These are phyloP conservation scores for Saccharomycopsis babjevae DNA, from an alignment of 805 yeast species.

Conservation along the genomic window DNA sequence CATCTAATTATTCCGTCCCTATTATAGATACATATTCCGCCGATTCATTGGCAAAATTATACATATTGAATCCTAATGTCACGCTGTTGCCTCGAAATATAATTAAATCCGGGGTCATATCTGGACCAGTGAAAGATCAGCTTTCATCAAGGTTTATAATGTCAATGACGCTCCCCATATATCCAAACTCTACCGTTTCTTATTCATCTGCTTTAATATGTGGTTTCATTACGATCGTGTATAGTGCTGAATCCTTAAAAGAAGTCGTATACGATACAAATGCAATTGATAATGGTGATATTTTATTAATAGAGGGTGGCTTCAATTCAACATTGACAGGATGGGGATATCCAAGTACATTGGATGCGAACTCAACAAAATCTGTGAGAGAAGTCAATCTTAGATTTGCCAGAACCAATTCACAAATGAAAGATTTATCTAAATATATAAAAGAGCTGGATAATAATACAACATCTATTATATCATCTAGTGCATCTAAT, in stretches of 20 bases:
- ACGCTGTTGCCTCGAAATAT: constrained; percentile 35
- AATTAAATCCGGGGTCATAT: constrained; percentile 37
- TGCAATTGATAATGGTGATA: constrained; percentile 27
- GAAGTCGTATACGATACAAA: constrained; percentile 33
- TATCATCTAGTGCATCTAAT: background rate
- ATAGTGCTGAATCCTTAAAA: constrained; percentile 35
- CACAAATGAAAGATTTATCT: background rate
- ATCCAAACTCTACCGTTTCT: constrained; percentile 60
- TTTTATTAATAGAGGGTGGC: constrained; percentile 22
- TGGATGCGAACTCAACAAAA: background rate
- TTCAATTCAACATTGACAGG: constrained; percentile 12
- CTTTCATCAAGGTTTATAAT: constrained; percentile 36
- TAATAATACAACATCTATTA: background rate
- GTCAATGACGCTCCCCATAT: constrained; percentile 73
- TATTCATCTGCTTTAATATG: constrained; percentile 47
- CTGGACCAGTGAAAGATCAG: constrained; percentile 54
- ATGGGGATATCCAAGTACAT: constrained; percentile 5
- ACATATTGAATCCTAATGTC: constrained; percentile 40
- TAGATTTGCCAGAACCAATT: background rate
- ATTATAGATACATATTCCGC: constrained; percentile 23
- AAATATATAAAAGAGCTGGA: background rate
- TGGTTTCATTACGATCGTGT: constrained; percentile 60
- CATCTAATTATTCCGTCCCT: constrained; percentile 14
- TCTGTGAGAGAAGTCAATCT: background rate
- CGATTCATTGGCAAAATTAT: constrained; percentile 29